Evolutionary conservation across 1,139 yeast species (phyloP), one percentile per base, ranked within the genome.

Genomic region (Suhomyces choctaworum): DNA sequence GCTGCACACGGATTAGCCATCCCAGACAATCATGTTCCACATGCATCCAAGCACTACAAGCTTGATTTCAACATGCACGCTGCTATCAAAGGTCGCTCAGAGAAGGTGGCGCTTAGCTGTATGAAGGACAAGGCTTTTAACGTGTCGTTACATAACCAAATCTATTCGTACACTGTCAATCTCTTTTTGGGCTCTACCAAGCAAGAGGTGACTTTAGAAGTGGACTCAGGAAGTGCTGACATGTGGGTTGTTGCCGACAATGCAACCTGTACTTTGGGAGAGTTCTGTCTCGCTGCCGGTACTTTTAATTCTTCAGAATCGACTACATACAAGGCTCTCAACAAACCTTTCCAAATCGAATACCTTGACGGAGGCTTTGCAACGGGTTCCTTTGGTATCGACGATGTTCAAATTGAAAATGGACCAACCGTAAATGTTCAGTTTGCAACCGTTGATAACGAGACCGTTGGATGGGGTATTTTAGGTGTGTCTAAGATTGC

Each of bases 401-500:
- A 84, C 47, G 53, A 60, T 7, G 39, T 55, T 7, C 37, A 41
- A 37, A 36, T 27, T 41, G 57, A 26, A 44, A 48, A 3, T 50
- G 81, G 34, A 66, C 70, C 39, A n/a, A 37, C 45, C 22, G 44
- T 51, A 10, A 68, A 70, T 9, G 60, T 67, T 4, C 54, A 58
- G 13, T 70, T 81, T 47, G 89, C 83, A 2, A 73, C 78, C 11
- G 82, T 82, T 15, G 70, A 71, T 46, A 48, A 54, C 23, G 62
- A 83, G 3, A 72, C 72, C 46, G 71, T 81, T 7, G 55, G 68
- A 4, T 67, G 68, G 37, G 83, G 83, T 33, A 82, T 81, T 19
- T 58, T 80, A 28, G 88, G 87, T 20, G 73, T 81, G 40, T 84
- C 84, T 3, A 19, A 22, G 20, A 12, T 8, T 16, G 13, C 16